Conservation (phyloP, 2,329 filamentous ascomycete species). For the Aureobasidium namibiae region DNA sequence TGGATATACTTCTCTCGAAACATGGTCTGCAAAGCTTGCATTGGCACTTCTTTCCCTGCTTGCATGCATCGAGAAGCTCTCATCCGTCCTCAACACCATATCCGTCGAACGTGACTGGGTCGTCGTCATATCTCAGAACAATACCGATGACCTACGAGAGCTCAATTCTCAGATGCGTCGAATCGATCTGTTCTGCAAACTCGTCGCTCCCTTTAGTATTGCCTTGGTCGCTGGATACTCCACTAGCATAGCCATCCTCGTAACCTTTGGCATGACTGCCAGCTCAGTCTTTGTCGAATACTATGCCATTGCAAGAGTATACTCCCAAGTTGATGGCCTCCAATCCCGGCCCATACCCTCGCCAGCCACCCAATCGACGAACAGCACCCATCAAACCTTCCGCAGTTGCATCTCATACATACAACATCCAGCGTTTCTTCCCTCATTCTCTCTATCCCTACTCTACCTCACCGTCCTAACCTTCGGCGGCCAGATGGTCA, state of each 20-base stretch:
- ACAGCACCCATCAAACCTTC: slow-evolving; percentile 18
- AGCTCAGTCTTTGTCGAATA: slow-evolving; percentile 45
- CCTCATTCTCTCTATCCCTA: slow-evolving; percentile 51
- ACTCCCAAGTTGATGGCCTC: slow-evolving; percentile 7
- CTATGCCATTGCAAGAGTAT: slow-evolving; percentile 41
- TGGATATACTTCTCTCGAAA: neutral
- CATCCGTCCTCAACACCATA: slow-evolving; percentile 56
- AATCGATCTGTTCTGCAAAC: slow-evolving; percentile 52
- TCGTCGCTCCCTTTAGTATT: slow-evolving; percentile 45
- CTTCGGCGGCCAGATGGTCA: slow-evolving; percentile 56
- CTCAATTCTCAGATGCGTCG: slow-evolving; percentile 53
- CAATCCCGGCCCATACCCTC: neutral
- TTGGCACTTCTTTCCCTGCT: slow-evolving; percentile 39
- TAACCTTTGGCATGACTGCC: slow-evolving; percentile 43
- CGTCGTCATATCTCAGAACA: slow-evolving; percentile 41
- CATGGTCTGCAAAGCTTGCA: slow-evolving; percentile 16
- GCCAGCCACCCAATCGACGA: neutral
- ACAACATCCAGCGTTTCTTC: slow-evolving; percentile 48
- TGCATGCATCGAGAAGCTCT: slow-evolving; percentile 62
- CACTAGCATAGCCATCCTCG: slow-evolving; percentile 40
- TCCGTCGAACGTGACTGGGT: slow-evolving; percentile 66
- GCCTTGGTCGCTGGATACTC: slow-evolving; percentile 42
- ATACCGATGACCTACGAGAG: slow-evolving; percentile 27
- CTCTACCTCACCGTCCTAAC: slow-evolving; percentile 56
- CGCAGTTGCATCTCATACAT: slow-evolving; percentile 36